Base-by-base conservation (phyloP, 2,329 filamentous ascomycete species). In the Fusarium sp. region DNA sequence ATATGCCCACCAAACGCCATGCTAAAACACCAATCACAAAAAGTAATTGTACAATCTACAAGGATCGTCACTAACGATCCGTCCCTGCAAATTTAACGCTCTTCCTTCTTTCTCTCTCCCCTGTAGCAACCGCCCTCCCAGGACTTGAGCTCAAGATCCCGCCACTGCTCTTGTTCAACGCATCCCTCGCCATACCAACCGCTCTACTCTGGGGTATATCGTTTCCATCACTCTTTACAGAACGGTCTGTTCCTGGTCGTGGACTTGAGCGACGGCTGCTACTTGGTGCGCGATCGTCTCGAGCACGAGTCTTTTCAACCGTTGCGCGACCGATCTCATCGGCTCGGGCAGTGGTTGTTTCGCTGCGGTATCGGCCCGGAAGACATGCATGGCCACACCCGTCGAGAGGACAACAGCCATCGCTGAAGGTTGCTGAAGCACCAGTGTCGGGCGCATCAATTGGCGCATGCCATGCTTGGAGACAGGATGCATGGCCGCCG, bases 371-470 rank as follows among this genome's bases (percentile, higher is more conserved):
- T 38, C 80, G 80, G 0, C 87, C 87, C 0, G 88, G 87, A 0
- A 91, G 81, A 65, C 89, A 91, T 29, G 87, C 86, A 71, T 91
- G 89, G 5, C 88, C 85, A 74, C 89, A 91, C 0, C 89, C 88
- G 66, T 90, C 88, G n/a, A 89, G 78, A 3, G 89, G 88, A 68
- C 89, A 91, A 76, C 85, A 89, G 0, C 89, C 89, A 49, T 85
- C 87, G 32, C 84, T 85, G 68, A 77, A 82, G 24, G 79, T 78
- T 30, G 72, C 65, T 1, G 75, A 68, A 1, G 68, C 65, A 7
- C 66, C 63, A 7, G 68, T 30, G 29, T 74, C 69, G 20, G 32
- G 72, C 3, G 49, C 11, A 8, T 70, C 73, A 3, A 76, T 59
- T 8, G 82, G 74, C 1, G 81, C 81, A 75, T 91, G 88, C 89